These are phyloP conservation scores for Dictyostelium brefeldianum DNA, from an alignment of 78 protist genomes.

Conservation along the genomic window DNA sequence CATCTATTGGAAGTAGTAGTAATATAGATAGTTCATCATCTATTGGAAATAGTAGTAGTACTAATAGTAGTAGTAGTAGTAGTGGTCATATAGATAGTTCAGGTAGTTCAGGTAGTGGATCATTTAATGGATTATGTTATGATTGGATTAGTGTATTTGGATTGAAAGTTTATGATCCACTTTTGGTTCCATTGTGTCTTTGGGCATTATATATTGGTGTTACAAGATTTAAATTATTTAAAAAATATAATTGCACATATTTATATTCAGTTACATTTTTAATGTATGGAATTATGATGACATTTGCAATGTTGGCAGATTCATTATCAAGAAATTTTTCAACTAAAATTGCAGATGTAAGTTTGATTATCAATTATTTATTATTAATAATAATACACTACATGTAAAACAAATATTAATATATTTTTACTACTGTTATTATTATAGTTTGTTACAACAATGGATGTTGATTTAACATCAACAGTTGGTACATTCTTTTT, in stretches of 20 bases:
- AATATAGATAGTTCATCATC: too few species aligned
- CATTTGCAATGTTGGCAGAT: conserved; percentile 40
- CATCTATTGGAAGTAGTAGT: not conserved
- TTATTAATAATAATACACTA: not conserved
- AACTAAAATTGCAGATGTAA: not conserved
- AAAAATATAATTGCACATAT: not conserved
- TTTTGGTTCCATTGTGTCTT: conserved; percentile 26
- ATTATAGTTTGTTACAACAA: not conserved
- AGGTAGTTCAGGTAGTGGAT: not conserved
- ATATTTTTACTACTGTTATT: not conserved
- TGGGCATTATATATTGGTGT: conserved; percentile 60
- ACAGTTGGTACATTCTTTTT: conserved; percentile 22
- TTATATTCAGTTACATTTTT: conserved; percentile 27
- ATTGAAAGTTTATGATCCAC: conserved; percentile 5
- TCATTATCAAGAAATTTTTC: conserved; percentile 6
- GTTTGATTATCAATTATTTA: too few species aligned
- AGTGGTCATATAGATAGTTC: not conserved
- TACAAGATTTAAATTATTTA: conserved; percentile 1
- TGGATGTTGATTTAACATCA: conserved; percentile 33
- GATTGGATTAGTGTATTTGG: conserved; percentile 11
- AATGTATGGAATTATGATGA: conserved; percentile 48
- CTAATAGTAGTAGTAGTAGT: not conserved
- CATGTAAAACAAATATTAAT: not conserved
- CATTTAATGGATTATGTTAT: conserved; percentile 15
- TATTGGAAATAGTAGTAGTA: too few species aligned